These are phyloP conservation scores for Abortiporus biennis DNA, from an alignment of 1,284 basidiomycete species.

Conservation along the genomic window DNA sequence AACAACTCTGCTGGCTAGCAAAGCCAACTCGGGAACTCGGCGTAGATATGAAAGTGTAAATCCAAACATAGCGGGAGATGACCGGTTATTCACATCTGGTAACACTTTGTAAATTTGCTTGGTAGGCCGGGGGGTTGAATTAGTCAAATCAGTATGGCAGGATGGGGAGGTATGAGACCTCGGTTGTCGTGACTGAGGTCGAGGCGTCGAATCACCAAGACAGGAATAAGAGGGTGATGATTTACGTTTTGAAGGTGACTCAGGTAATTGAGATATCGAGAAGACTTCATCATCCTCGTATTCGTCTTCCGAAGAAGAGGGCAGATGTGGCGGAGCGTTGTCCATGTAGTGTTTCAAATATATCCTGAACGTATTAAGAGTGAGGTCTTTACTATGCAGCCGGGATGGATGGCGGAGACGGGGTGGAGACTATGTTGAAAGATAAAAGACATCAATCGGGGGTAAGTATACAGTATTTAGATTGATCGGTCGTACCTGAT, in stretches of 20 bases:
- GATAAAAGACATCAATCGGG: too few relatives aligned
- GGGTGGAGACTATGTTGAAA: constrained; percentile 32
- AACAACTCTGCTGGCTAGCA: constrained; percentile 56
- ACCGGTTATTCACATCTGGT: constrained; percentile 1
- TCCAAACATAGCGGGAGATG: constrained; percentile 27
- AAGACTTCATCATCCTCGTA: constrained; percentile 12
- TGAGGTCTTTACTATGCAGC: constrained; percentile 58
- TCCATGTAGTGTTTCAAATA: constrained; percentile 77
- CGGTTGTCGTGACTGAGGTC: too few relatives aligned
- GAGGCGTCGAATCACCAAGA: too few relatives aligned
- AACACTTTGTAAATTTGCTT: not conserved
- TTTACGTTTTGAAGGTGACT: constrained; percentile 22
- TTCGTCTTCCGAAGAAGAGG: constrained; percentile 3
- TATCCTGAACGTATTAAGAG: constrained; percentile 59
- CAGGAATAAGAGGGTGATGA: not conserved
- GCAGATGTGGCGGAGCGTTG: constrained; percentile 23
- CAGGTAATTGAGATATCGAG: constrained; percentile 15
- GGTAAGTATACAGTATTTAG: too few relatives aligned
- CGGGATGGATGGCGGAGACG: constrained; percentile 65
- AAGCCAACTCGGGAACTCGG: constrained; percentile 61
- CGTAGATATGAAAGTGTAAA: constrained; percentile 70
- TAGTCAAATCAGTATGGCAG: not conserved
- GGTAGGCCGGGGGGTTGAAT: constrained; percentile 16
- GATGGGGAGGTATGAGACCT: not conserved
- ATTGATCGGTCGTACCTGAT: not conserved